These are phyloP conservation scores for Fusarium pininemorale DNA, from an alignment of 2,329 filamentous ascomycete genomes.

Conservation along the genomic window DNA sequence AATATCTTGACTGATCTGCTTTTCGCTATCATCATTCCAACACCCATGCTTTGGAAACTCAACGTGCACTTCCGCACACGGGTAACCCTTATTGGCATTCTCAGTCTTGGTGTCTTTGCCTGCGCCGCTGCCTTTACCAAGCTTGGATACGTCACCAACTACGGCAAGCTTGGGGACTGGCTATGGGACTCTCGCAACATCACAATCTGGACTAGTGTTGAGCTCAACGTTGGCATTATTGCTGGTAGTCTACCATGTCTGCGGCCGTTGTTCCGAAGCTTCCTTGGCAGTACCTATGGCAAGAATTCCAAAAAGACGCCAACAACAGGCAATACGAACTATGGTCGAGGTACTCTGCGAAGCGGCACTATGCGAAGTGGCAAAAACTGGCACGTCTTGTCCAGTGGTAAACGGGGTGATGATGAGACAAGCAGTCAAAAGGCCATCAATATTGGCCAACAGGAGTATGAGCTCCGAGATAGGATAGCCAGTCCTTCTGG, in stretches of 20 bases:
- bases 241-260: slow-evolving; percentile 49
- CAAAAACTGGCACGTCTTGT: slow-evolving; percentile 39
- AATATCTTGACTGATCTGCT: slow-evolving; percentile 51
- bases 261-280: slow-evolving; percentile 46
- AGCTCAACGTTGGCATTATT: slow-evolving; percentile 51
- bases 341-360: slow-evolving; percentile 38
- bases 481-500: slow-evolving; percentile 19
- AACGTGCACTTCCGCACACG: slow-evolving; percentile 55
- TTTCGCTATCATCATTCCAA: slow-evolving; percentile 51
- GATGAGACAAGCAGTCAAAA: slow-evolving; percentile 44
- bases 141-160: slow-evolving; percentile 49
- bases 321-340: slow-evolving; percentile 37
- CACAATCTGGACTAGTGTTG: slow-evolving; percentile 56
- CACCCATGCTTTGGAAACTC: slow-evolving; percentile 51
- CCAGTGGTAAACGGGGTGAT: slow-evolving; percentile 28
- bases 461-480: slow-evolving; percentile 43
- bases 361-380: slow-evolving; percentile 36
- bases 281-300: slow-evolving; percentile 46
- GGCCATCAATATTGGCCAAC: slow-evolving; percentile 36
- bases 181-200: slow-evolving; percentile 58
- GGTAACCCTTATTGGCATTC: slow-evolving; percentile 51
- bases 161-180: slow-evolving; percentile 52
- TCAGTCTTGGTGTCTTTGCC: slow-evolving; percentile 57
- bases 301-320: slow-evolving; percentile 42
- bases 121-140: slow-evolving; percentile 55